phyloP scores from a whole-genome alignment of 2,329 filamentous ascomycete species.

The Colletotrichum cereale region DNA sequence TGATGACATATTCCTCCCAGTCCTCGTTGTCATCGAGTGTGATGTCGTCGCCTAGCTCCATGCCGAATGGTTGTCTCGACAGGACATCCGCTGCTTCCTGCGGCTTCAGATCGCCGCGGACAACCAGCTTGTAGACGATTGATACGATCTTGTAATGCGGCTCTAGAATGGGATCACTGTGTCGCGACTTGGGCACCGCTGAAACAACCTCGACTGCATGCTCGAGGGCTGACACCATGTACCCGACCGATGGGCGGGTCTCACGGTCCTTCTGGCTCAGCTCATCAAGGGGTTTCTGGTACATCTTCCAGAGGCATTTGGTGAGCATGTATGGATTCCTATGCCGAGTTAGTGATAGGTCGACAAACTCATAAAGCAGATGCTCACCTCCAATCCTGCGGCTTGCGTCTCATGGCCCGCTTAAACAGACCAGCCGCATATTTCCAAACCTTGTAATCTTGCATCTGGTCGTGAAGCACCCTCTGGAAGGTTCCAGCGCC shows the following conservation, averaged over 20 bases:
- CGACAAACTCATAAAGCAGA: background rate
- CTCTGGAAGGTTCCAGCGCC: slow-evolving; percentile 65
- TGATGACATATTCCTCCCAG: slow-evolving; percentile 68
- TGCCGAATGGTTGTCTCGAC: slow-evolving; percentile 67
- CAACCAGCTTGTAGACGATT: slow-evolving; percentile 84
- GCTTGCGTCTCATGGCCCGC: slow-evolving; percentile 66
- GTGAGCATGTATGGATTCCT: slow-evolving; percentile 71
- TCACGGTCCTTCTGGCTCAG: slow-evolving; percentile 59
- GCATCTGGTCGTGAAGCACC: slow-evolving; percentile 68
- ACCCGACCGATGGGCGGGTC: slow-evolving; percentile 53
- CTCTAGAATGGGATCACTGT: slow-evolving; percentile 84
- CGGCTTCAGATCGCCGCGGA: slow-evolving; percentile 60
- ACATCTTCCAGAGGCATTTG: slow-evolving; percentile 75
- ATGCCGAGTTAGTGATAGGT: slow-evolving; percentile 43
- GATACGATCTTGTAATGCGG: slow-evolving; percentile 93
- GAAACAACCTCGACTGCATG: slow-evolving; percentile 64
- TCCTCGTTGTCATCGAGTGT: slow-evolving; percentile 71
- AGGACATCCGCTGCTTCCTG: slow-evolving; percentile 65
- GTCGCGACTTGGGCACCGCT: slow-evolving; percentile 65
- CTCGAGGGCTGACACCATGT: slow-evolving; percentile 63
- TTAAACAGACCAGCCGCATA: slow-evolving; percentile 68
- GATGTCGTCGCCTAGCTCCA: slow-evolving; percentile 61
- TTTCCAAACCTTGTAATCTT: slow-evolving; percentile 72
- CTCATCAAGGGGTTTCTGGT: slow-evolving; percentile 60
- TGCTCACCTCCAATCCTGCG: slow-evolving; percentile 69